Evolutionary conservation across 129 eudicot genomes (phyloP).

Genomic region (Chrysanthemum lavandulifolium): DNA sequence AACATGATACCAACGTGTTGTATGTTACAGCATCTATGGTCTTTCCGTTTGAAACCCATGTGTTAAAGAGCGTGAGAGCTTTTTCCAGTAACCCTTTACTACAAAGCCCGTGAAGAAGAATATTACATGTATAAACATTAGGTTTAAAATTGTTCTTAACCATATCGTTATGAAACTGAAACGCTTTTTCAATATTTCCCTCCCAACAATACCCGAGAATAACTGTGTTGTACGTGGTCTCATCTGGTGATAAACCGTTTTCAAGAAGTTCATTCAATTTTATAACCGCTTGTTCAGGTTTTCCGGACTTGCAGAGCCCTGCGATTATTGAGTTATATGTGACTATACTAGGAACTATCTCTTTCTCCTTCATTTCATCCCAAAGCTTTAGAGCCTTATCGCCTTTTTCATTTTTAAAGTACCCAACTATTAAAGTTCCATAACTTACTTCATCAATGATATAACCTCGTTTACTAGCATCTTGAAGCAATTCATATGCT

Average conservation of each 20-base stretch:
- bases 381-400: slow-evolving; percentile 65
- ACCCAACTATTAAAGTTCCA: slow-evolving; percentile 75
- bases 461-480: slow-evolving; percentile 59
- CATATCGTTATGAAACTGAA: slow-evolving; percentile 74
- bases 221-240: slow-evolving; percentile 61
- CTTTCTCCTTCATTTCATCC: slow-evolving; percentile 73
- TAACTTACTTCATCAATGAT: slow-evolving; percentile 78
- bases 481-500: slow-evolving; percentile 52
- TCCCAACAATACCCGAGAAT: slow-evolving; percentile 81
- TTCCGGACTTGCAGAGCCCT: slow-evolving; percentile 82
- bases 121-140: slow-evolving; percentile 65
- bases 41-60: slow-evolving; percentile 70
- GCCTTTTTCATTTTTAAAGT: slow-evolving; percentile 53
- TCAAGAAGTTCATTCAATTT: slow-evolving; percentile 74
- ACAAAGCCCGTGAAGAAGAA: slow-evolving; percentile 82
- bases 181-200: slow-evolving; percentile 78
- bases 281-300: slow-evolving; percentile 52
- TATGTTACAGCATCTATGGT: slow-evolving; percentile 63
- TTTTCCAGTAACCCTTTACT: slow-evolving; percentile 74
- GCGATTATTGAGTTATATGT: slow-evolving; percentile 67
- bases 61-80: slow-evolving; percentile 62
- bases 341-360: slow-evolving; percentile 48
- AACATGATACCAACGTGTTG: slow-evolving; percentile 68
- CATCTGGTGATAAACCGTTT: slow-evolving; percentile 72
- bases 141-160: slow-evolving; percentile 74